Base-by-base conservation (phyloP, 768 basidiomycete genomes). In the Suillus lakei region DNA sequence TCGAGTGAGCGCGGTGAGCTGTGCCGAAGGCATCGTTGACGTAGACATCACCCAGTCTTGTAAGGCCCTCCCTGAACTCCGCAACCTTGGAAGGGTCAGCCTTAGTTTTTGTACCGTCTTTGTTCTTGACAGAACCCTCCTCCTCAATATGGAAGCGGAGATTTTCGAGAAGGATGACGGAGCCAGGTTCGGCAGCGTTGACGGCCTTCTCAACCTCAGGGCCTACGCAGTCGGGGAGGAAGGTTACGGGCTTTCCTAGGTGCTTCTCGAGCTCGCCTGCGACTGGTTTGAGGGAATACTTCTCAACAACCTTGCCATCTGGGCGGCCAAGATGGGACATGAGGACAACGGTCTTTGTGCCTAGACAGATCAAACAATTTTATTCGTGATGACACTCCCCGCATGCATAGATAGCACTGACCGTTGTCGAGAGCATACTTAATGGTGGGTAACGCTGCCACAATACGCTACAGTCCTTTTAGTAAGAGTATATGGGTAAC, bases 1-100 rank as follows among this genome's bases (percentile, higher is more conserved):
- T 96, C 0, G 97, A 98, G 79, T 99, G 97, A 10, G 95, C 96
- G 70, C 97, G 95, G 79, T 99, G 97, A 7, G 96, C 97, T 53
- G 97, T 99, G 58, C 97, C 97, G 76, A 99, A 99, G 30, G 97
- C 97, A 77, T 99, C 97, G 82, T 99, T 99, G 77, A 99, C 85
- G 78, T 98, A 99, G 68, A 99, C 91, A 73, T 98, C 96, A 61
- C 96, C 96, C 70, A 99, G 90, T 63, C 84, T 85, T 63, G 97
- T 98, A 71, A 99, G 88, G 41, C 89, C 83, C 74, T 94, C 89
- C 55, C 94, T 86, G 86, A 99, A 99, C 71, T 88, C 81, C 63
- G 89, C 79, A 66, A 98, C 93, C 66, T 86, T 85, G 60, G 87
- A 85, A 26, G 91, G 83, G 76, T 96, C 92, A 50, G 98, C 97